A percentile compares a stretch with the other conserved stretches of the same genome.
These are phyloP conservation scores for Fusarium sp. DNA, from an alignment of 2,329 filamentous ascomycete species.

Conservation along the genomic window DNA sequence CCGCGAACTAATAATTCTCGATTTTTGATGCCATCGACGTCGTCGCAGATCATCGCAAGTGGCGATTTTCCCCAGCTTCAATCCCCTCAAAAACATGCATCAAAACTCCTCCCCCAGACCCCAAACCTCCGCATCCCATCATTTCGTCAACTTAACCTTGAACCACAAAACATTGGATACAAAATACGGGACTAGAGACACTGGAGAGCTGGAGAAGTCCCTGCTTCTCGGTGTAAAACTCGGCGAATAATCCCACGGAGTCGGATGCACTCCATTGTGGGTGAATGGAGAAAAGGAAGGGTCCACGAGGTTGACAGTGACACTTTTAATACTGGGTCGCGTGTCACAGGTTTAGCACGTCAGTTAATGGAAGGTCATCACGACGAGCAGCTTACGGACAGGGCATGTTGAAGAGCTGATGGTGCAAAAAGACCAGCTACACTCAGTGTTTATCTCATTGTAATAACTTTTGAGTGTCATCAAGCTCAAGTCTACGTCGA, in stretches of 20 bases:
- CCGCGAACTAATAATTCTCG: neutral
- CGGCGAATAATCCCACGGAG: constrained; percentile 15
- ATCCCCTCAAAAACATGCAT: neutral
- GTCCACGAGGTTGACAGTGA: neutral
- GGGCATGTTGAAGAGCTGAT: neutral
- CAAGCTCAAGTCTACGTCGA: neutral
- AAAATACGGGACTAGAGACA: neutral
- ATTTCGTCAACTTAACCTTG: constrained; percentile 11
- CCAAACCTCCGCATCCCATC: constrained; percentile 7
- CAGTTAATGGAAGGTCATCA: neutral
- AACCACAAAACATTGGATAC: too few relatives aligned
- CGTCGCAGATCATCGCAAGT: neutral
- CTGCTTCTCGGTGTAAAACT: constrained; percentile 18
- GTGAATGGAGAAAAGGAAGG: neutral
- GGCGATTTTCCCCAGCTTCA: constrained; percentile 24
- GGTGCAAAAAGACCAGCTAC: neutral
- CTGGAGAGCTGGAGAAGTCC: neutral
- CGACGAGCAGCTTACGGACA: neutral
- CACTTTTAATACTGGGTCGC: constrained; percentile 18
- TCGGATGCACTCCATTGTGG: neutral
- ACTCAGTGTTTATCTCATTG: neutral
- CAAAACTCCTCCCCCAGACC: constrained; percentile 16
- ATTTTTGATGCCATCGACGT: neutral
- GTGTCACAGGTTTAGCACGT: neutral
- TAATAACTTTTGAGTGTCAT: neutral